Evolutionary conservation across 352 stramenopile species (phyloP).

Genomic region (Phytophthora multivora): DNA sequence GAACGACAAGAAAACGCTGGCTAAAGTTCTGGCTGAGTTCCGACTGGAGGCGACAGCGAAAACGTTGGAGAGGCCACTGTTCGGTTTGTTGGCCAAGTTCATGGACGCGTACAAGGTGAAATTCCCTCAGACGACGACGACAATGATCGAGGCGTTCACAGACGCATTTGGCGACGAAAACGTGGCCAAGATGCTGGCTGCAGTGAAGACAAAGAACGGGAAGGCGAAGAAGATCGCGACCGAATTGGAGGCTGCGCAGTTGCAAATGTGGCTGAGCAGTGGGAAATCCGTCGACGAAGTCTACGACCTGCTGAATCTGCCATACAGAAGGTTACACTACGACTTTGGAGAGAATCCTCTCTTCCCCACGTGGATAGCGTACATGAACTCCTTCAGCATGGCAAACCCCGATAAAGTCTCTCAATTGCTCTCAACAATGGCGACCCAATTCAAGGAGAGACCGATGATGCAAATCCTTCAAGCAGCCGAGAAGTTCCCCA

Average conservation of each 20-base stretch:
- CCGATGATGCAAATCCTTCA: not conserved
- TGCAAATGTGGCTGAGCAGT: not conserved
- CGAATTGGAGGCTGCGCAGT: constrained; percentile 1
- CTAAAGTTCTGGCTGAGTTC: not conserved
- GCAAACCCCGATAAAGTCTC: not conserved
- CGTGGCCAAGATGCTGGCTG: not conserved
- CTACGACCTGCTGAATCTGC: not conserved
- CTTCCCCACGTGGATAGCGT: not conserved
- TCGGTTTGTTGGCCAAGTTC: not conserved
- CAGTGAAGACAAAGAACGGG: not conserved
- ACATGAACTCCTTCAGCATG: not conserved
- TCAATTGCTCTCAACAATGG: not conserved
- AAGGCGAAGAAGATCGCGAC: not conserved
- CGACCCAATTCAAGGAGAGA: not conserved
- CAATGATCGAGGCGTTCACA: not conserved
- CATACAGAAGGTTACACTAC: not conserved
- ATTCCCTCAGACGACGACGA: not conserved
- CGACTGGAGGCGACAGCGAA: not conserved
- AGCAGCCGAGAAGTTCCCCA: not conserved
- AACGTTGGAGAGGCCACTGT: not conserved
- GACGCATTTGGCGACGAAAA: not conserved
- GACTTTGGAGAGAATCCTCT: not conserved
- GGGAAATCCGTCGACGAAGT: not conserved
- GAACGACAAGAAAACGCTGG: not conserved
- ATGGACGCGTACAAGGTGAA: not conserved